These are phyloP conservation scores for Nakaseomyces delphensis DNA, from an alignment of 1,139 yeast species.

Conservation along the genomic window DNA sequence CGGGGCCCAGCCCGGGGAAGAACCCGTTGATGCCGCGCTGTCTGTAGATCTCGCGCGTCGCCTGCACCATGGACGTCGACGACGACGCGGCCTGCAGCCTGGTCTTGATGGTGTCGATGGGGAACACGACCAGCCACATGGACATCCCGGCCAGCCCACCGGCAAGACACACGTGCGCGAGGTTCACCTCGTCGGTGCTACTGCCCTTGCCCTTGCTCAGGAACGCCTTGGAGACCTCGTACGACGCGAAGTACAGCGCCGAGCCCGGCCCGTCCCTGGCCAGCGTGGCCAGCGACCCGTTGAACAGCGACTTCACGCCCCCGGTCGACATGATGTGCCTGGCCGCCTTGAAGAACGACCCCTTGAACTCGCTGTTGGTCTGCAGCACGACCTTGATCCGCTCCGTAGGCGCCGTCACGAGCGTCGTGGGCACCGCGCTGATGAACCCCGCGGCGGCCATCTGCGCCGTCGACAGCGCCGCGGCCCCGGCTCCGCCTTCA, in stretches of 20 bases:
- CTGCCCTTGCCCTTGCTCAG: constrained; percentile 38
- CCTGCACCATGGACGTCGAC: constrained; percentile 51
- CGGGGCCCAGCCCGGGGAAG: constrained; percentile 97
- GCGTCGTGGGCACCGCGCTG: constrained; percentile 89
- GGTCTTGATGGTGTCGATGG: constrained; percentile 90
- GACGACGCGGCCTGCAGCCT: constrained; percentile 68
- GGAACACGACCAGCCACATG: constrained; percentile 97
- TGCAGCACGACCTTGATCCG: constrained; percentile 92
- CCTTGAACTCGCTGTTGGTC: constrained; percentile 48
- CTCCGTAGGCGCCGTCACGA: constrained; percentile 95
- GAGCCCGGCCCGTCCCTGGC: constrained; percentile 98
- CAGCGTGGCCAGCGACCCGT: constrained; percentile 85
- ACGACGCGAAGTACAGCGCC: constrained; percentile 93
- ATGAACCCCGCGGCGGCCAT: constrained; percentile 92
- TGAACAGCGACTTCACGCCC: constrained; percentile 75
- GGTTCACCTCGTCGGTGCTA: constrained; percentile 44
- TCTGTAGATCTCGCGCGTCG: constrained; percentile 53
- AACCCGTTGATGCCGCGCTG: constrained; percentile 73
- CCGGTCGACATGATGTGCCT: constrained; percentile 61
- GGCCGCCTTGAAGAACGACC: constrained; percentile 40
- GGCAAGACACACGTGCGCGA: constrained; percentile 72
- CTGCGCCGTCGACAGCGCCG: constrained; percentile 49
- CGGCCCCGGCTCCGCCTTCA: constrained; percentile 15
- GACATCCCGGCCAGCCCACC: constrained; percentile 95
- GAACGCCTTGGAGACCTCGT: constrained; percentile 65